These are phyloP conservation scores for Mollisiaceae sp. DNA, from an alignment of 2,329 filamentous ascomycete genomes.

Conservation along the genomic window DNA sequence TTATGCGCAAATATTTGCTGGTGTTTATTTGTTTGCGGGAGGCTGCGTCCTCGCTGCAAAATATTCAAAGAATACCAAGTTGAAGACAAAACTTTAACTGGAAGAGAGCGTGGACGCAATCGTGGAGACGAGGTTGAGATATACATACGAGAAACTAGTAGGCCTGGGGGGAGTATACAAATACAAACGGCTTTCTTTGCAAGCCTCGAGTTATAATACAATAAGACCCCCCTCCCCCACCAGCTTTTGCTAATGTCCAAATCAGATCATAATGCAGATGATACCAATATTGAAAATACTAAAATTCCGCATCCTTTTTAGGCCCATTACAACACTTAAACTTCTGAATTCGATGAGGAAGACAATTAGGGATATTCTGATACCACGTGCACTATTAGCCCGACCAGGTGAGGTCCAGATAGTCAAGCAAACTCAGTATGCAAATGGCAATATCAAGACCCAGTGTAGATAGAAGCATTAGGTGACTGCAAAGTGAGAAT, in stretches of 20 bases:
- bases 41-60: slow-evolving; percentile 49
- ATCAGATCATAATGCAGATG: neutral
- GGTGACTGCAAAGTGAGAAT: neutral
- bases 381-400: neutral
- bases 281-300: neutral
- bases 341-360: neutral
- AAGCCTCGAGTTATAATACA: neutral
- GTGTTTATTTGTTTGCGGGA: slow-evolving; percentile 50
- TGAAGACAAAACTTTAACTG: slow-evolving; percentile 34
- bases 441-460: neutral
- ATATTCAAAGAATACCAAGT: slow-evolving; percentile 45
- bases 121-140: neutral
- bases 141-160: neutral
- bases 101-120: neutral
- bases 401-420: no score
- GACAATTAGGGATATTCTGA: neutral
- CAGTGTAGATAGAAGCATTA: slow-evolving; percentile 2
- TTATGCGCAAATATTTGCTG: slow-evolving; percentile 58
- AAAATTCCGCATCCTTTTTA: neutral
- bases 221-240: neutral
- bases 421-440: neutral
- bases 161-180: neutral
- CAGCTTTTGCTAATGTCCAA: neutral
- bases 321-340: neutral
- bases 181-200: neutral